phyloP scores from a whole-genome alignment of 73 alveolate species.

The Tetrahymena thermophila region DNA sequence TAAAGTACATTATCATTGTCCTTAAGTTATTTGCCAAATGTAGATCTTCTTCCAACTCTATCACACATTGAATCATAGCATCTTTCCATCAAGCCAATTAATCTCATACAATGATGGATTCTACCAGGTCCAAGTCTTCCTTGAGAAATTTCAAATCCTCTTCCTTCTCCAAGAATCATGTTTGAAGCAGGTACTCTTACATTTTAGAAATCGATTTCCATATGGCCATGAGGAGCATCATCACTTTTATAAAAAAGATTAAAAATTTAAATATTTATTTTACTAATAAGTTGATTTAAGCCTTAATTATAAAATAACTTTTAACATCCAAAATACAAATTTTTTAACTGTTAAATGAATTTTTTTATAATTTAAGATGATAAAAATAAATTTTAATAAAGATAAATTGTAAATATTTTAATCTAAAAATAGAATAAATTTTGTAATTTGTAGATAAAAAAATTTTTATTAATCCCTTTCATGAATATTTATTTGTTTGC shows the following conservation, averaged over 20 bases:
- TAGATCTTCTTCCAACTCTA: slow-evolving; percentile 27
- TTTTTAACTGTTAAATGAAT: no score
- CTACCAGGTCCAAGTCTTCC: slow-evolving; percentile 72
- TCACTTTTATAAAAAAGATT: slow-evolving; percentile 16
- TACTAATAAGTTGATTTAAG: background rate
- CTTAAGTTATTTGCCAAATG: slow-evolving; percentile 5
- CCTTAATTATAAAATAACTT: background rate
- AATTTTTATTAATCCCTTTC: no score
- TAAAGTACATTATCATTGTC: slow-evolving; percentile 12
- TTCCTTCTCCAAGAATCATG: slow-evolving; percentile 58
- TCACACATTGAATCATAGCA: slow-evolving; percentile 32
- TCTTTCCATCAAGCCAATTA: slow-evolving; percentile 51
- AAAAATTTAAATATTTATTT: slow-evolving; percentile 17
- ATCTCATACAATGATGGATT: slow-evolving; percentile 68
- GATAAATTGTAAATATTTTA: no score
- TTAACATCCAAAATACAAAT: no score
- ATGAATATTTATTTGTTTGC: no score
- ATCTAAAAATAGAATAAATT: background rate
- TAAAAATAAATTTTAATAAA: no score
- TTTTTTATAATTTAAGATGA: no score
- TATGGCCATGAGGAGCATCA: slow-evolving; percentile 69
- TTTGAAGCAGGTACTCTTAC: slow-evolving; percentile 46
- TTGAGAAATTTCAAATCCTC: slow-evolving; percentile 67
- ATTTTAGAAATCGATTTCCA: slow-evolving; percentile 52
- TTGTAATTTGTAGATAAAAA: no score